phyloP scores from a whole-genome alignment of 352 stramenopile species.

The Elongisporangium prolatum region DNA sequence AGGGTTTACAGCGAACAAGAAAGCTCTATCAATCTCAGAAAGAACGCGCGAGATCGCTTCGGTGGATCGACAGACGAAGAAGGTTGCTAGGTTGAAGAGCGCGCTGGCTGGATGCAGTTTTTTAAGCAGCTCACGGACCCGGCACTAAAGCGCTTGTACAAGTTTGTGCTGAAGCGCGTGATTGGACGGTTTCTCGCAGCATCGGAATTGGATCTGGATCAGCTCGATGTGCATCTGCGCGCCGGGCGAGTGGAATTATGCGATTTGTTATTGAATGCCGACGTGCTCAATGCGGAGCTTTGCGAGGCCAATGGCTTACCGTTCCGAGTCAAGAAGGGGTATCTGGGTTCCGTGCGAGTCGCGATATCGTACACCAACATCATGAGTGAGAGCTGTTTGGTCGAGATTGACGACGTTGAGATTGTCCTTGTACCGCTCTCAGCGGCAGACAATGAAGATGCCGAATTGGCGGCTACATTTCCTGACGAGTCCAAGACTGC shows the following conservation, averaged over 20 bases:
- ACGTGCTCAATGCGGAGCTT: constrained; percentile 76
- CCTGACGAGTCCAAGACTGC: not conserved
- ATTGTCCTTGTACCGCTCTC: constrained; percentile 70
- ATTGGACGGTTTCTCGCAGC: constrained; percentile 81
- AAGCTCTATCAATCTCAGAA: not conserved
- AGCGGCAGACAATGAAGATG: constrained; percentile 3
- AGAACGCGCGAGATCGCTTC: not conserved
- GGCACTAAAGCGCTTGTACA: constrained; percentile 88
- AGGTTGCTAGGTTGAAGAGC: constrained; percentile 2
- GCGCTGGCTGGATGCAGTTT: constrained; percentile 59
- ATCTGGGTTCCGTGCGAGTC: constrained; percentile 78
- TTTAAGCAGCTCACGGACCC: constrained; percentile 87
- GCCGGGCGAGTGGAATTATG: constrained; percentile 74
- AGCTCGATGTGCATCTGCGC: constrained; percentile 81
- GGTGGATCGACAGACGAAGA: constrained; percentile 2
- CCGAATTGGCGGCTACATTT: constrained; percentile 5
- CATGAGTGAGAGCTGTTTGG: constrained; percentile 84
- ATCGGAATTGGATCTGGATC: constrained; percentile 82
- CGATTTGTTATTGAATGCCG: constrained; percentile 73
- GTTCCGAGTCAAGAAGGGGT: constrained; percentile 85
- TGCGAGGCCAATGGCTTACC: constrained; percentile 62
- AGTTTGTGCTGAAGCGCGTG: constrained; percentile 88
- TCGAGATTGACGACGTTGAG: constrained; percentile 87
- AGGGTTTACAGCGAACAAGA: not conserved
- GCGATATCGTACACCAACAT: constrained; percentile 86